Base-by-base conservation (phyloP, 345 rosid genomes). In the Aurinia saxatilis region DNA sequence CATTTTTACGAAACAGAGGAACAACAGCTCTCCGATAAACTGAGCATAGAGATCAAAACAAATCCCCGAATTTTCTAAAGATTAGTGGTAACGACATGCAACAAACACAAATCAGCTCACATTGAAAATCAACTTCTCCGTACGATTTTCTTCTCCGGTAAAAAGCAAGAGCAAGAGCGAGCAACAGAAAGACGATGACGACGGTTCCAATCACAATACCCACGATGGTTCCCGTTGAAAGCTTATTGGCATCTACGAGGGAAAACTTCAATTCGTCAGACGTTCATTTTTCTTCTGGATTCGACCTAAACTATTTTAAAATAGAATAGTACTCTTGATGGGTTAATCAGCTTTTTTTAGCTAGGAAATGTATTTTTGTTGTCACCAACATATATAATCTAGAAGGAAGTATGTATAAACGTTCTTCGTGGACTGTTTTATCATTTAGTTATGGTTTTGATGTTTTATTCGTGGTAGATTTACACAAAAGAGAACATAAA, bases 191-290 rank as follows among this genome's bases (percentile, higher is more conserved):
- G 51, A 58, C 19, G 19, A 50, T 11, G 30, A 33, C 37, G 15
- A 67, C 9, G 30, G 3, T 21, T 5, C 37, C 66, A 7, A 33
- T 37, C 11, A 50, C 53, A 40, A 58, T 49, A 1, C 72, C 57
- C 1, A 50, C 72, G 4, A 58, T 50, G 0, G 71, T 50, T 50
- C 60, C 52, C 19, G 21, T 21, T 39, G 72, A 50, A 40, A 67
- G 65, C 8, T 45, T 39, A 3, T 33, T 31, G 19, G 47, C 52
- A 33, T 58, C 66, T 78, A 77, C 61, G 14, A 44, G 39, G 11
- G 5, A 5, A 38, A 39, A 9, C 11, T 39, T 50, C 10, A 27
- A 2, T 3, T 27, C 36, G 11, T 1, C 36, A 10, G 8, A 33
- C 8, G 36, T 7, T 7, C 36, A 33, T 7, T 33, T 33, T 33